phyloP scores from a whole-genome alignment of 768 basidiomycete genomes.

The Tremella fuciformis region DNA sequence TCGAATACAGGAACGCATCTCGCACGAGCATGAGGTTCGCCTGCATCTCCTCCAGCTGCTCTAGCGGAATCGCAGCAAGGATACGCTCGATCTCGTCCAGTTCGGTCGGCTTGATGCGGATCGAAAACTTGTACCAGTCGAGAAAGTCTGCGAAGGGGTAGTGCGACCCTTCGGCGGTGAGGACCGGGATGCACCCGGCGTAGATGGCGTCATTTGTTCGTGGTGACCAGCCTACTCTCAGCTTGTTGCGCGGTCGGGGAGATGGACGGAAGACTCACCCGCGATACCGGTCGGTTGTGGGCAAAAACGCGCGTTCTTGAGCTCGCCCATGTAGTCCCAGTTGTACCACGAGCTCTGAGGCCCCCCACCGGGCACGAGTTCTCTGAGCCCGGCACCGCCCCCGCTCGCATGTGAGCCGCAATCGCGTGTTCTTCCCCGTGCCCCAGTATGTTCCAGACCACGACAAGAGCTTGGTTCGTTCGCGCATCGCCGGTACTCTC shows the following conservation, averaged over 20 bases:
- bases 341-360: conserved; percentile 37
- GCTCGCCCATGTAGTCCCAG: conserved; percentile 49
- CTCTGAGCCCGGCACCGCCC: conserved; percentile 37
- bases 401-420: conserved; percentile 45
- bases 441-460: conserved; percentile 52
- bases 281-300: conserved; percentile 49
- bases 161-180: conserved; percentile 53
- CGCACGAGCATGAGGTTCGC: conserved; percentile 52
- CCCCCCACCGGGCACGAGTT: conserved; percentile 35
- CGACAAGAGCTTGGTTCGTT: conserved; percentile 41
- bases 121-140: conserved; percentile 54
- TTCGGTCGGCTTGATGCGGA: conserved; percentile 51
- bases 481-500: conserved; percentile 35
- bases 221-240: conserved; percentile 50
- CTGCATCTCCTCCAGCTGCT: conserved; percentile 51
- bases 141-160: conserved; percentile 53
- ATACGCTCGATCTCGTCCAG: conserved; percentile 53
- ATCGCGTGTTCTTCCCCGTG: conserved; percentile 47
- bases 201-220: conserved; percentile 54
- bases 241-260: not conserved
- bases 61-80: conserved; percentile 46
- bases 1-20: conserved; percentile 53
- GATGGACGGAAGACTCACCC: conserved; percentile 25
- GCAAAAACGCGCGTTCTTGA: conserved; percentile 48
- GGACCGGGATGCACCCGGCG: conserved; percentile 55